Percentiles rank a stretch among this genome's conserved stretches.
These are phyloP conservation scores for Nakaseomyces nivariensis DNA, from an alignment of 1,139 yeast species.

Conservation along the genomic window DNA sequence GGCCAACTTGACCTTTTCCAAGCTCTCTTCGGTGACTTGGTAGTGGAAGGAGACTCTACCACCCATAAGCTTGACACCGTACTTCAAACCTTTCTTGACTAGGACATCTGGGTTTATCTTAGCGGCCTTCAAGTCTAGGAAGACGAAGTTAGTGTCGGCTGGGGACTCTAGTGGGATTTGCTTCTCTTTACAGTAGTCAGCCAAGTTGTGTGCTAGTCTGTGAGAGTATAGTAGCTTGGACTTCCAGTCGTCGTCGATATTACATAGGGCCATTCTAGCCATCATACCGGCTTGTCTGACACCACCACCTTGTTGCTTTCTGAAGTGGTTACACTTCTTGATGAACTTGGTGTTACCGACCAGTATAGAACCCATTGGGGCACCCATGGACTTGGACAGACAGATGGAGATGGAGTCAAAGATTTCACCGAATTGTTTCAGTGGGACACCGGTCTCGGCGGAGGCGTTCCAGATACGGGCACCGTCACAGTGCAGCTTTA, in stretches of 20 bases:
- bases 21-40: slow-evolving; percentile 58
- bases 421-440: slow-evolving; percentile 62
- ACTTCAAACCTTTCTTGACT: slow-evolving; percentile 46
- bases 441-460: slow-evolving; percentile 59
- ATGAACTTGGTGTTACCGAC: slow-evolving; percentile 60
- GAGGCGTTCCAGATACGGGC: slow-evolving; percentile 94
- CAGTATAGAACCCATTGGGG: slow-evolving; percentile 85
- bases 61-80: slow-evolving; percentile 61
- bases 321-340: slow-evolving; percentile 71
- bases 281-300: slow-evolving; percentile 82
- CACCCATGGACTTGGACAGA: slow-evolving; percentile 84
- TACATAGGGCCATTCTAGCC: slow-evolving; percentile 70
- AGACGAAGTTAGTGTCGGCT: slow-evolving; percentile 79
- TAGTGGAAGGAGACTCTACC: slow-evolving; percentile 78
- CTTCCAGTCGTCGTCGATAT: slow-evolving; percentile 66
- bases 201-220: slow-evolving; percentile 57
- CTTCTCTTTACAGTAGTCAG: slow-evolving; percentile 44
- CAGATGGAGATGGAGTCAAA: slow-evolving; percentile 89
- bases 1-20: slow-evolving; percentile 55
- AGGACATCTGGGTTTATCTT: slow-evolving; percentile 51
- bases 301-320: slow-evolving; percentile 94
- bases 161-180: slow-evolving; percentile 61
- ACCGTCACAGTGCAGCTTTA: slow-evolving; percentile 80
- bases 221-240: slow-evolving; percentile 50
- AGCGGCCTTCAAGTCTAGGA: slow-evolving; percentile 53